Evolutionary conservation across 1,139 yeast genomes (phyloP), one percentile per base, ranked within the genome.

Genomic region (Torulaspora pretoriensis): DNA sequence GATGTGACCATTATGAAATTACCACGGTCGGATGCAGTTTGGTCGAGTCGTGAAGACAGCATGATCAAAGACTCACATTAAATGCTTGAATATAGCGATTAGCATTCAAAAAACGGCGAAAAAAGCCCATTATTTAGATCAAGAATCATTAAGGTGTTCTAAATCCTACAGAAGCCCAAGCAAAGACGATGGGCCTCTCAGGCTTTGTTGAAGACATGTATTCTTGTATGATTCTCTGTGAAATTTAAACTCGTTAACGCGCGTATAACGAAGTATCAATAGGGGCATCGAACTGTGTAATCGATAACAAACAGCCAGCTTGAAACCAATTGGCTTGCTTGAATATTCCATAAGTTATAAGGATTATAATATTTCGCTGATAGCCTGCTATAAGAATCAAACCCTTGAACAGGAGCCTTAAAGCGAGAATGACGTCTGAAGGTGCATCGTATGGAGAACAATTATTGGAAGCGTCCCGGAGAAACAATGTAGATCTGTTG

Each of bases 381-480:
- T n/a, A 27, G 10, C 23, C n/a, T 14, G n/a, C 25, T 25, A 12
- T 4, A 5, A 17, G 17, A 35, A 25, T 27, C 19, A 13, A 40
- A 25, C 6, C 14, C 25, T 8, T 34, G 10, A 27, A 24, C 25
- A 9, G 33, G 17, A 24, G 2, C 28, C 9, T 7, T 16, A 9
- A 19, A 9, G 24, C 14, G 25, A 29, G n/a, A 23, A 47, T 47
- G 50, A 44, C 43, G 25, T 47, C 51, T 13, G 77, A 73, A 51
- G 97, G 97, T 28, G 97, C 97, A 4, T 73, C 85, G 3, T 74
- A 74, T 49, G 67, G 76, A 10, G 97, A 92, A 63, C 96, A 87
- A 67, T 69, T 92, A 44, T 72, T 90, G 43, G 97, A 90, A 57
- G 81, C 92, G 6, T 82, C 95, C 12, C 81, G 97, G 63, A 75